phyloP scores from a whole-genome alignment of 306 rosid genomes.

The Acacia crassicarpa region DNA sequence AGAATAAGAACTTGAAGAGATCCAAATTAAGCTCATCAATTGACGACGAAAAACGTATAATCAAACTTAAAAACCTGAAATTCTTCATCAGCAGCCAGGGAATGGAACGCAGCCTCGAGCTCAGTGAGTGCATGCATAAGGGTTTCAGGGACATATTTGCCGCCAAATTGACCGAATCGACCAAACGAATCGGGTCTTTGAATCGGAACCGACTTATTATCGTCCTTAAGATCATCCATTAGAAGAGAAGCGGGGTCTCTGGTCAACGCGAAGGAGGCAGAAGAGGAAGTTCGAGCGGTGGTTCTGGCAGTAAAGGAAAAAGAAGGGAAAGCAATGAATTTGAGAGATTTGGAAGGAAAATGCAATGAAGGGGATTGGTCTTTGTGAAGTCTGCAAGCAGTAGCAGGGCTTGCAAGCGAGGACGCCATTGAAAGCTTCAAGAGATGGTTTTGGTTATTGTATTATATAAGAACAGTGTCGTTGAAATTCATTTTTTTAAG shows the following conservation, averaged over 20 bases:
- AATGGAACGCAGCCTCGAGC: constrained; percentile 69
- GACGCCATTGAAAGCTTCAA: constrained; percentile 26
- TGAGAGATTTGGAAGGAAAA: not conserved
- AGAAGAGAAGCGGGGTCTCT: constrained; percentile 14
- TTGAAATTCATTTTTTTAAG: too few relatives aligned
- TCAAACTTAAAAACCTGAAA: constrained; percentile 56
- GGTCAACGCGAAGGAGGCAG: constrained; percentile 43
- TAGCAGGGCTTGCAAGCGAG: not conserved
- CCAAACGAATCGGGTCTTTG: constrained; percentile 82
- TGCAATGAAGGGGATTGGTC: not conserved
- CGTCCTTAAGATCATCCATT: constrained; percentile 38
- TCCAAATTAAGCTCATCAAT: not conserved
- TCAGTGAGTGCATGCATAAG: constrained; percentile 78
- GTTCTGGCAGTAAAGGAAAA: constrained; percentile 14
- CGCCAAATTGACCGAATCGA: constrained; percentile 76
- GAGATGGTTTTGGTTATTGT: not conserved
- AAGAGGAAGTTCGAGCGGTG: not conserved
- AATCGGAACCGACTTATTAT: constrained; percentile 23
- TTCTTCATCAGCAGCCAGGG: constrained; percentile 54
- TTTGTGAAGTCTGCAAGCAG: not conserved
- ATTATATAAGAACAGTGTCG: not conserved
- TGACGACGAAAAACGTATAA: not conserved
- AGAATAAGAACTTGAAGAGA: not conserved
- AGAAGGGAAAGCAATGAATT: constrained; percentile 22
- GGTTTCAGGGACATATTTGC: constrained; percentile 92